phyloP scores from a whole-genome alignment of 306 rosid species.

The Macrotyloma uniflorum region DNA sequence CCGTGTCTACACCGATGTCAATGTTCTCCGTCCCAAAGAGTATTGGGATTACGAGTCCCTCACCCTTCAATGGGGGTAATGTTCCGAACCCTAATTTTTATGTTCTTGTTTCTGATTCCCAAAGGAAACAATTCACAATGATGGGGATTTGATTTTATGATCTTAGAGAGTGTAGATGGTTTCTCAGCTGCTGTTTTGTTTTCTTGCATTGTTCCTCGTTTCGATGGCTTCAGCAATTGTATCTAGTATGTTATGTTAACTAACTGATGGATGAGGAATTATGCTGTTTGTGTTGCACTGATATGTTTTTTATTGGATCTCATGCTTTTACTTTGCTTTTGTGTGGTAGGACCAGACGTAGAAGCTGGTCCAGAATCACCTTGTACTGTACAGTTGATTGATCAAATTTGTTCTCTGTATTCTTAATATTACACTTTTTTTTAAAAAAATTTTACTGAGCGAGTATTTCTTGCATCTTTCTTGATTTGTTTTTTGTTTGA shows the following conservation, averaged over 20 bases:
- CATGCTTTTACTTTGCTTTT: neutral
- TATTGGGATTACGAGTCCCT: slow-evolving; percentile 92
- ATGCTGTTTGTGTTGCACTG: no score
- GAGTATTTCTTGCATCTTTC: neutral
- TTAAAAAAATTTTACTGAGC: neutral
- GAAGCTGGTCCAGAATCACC: neutral
- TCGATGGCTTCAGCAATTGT: no score
- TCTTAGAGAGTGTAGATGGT: no score
- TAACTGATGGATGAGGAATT: no score
- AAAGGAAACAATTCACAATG: neutral
- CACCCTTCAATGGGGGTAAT: slow-evolving; percentile 85
- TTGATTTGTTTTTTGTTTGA: no score
- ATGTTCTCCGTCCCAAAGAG: slow-evolving; percentile 79
- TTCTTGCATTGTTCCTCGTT: no score
- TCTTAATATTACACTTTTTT: neutral
- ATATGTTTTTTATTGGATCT: neutral
- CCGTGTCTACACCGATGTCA: slow-evolving; percentile 76
- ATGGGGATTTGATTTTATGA: neutral
- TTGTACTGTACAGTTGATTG: neutral
- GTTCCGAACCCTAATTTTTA: slow-evolving; percentile 38
- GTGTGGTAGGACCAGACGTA: neutral
- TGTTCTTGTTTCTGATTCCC: neutral
- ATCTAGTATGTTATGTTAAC: no score
- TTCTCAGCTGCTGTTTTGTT: no score
- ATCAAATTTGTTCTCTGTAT: neutral